Conservation (phyloP, 495 filamentous ascomycete genomes). For the Opeltia flavorubescens region DNA sequence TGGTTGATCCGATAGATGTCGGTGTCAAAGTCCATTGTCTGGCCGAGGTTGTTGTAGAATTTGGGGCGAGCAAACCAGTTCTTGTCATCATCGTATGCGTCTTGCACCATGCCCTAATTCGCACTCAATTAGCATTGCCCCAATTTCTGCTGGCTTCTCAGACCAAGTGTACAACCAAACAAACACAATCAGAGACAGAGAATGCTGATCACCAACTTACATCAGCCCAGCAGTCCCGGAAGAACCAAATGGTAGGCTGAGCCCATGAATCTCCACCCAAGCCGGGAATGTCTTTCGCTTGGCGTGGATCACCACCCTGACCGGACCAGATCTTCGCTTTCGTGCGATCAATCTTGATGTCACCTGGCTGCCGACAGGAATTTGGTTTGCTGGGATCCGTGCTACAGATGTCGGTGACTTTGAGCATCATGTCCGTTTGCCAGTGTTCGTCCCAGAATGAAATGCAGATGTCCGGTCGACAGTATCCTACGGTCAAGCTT, state of each 20-base stretch:
- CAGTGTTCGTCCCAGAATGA: conserved; percentile 13
- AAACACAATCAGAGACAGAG: neutral
- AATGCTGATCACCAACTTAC: neutral
- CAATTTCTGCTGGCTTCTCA: too few relatives aligned
- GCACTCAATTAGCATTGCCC: too few relatives aligned
- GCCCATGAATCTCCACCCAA: neutral
- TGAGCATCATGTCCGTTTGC: conserved; percentile 16
- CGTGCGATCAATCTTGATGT: conserved; percentile 14
- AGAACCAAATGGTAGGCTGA: conserved; percentile 11
- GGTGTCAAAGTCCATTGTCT: conserved; percentile 3
- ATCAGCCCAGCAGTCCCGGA: conserved; percentile 17
- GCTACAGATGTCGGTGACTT: conserved; percentile 16
- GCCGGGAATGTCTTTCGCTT: neutral
- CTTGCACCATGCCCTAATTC: conserved; percentile 7
- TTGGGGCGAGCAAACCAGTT: conserved; percentile 15
- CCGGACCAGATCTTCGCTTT: conserved; percentile 9
- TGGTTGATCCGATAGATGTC: conserved; percentile 14
- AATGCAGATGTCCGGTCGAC: conserved; percentile 17
- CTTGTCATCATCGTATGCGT: conserved; percentile 8
- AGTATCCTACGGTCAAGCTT: too few relatives aligned
- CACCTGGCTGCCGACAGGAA: conserved; percentile 10
- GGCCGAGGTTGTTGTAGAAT: conserved; percentile 7
- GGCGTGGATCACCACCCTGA: neutral
- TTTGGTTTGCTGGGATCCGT: conserved; percentile 13
- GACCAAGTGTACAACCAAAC: neutral